Evolutionary conservation across 345 rosid genomes (phyloP).

Genomic region (Hibiscus syriacus): DNA sequence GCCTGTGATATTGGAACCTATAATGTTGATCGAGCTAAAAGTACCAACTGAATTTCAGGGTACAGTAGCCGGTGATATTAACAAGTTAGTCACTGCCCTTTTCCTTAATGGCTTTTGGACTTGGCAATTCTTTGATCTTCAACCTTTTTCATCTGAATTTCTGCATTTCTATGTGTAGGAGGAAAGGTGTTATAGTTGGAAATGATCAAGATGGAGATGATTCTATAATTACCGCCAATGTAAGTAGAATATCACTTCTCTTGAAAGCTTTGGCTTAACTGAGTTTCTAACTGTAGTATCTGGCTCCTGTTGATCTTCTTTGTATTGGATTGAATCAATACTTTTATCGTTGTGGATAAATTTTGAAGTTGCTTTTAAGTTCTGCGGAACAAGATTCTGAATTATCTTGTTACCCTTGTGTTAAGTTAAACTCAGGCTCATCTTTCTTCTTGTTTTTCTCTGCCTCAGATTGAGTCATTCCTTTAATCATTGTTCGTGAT

Average conservation of each 20-base stretch:
- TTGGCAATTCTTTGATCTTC: background rate
- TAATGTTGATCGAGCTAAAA: slow-evolving; percentile 94
- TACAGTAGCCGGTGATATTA: slow-evolving; percentile 87
- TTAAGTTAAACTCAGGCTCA: background rate
- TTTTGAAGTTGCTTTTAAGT: background rate
- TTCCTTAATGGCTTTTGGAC: background rate
- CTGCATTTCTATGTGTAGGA: slow-evolving; percentile 35
- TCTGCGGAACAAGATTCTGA: too few relatives aligned
- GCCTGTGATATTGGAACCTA: slow-evolving; percentile 91
- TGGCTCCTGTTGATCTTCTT: background rate
- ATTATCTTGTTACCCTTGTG: background rate
- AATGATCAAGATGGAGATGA: slow-evolving; percentile 98
- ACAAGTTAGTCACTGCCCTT: slow-evolving; percentile 53
- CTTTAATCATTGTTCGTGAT: background rate
- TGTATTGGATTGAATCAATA: background rate
- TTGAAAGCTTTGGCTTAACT: background rate
- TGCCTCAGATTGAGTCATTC: background rate
- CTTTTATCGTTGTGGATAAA: background rate
- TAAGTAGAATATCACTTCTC: slow-evolving; percentile 19
- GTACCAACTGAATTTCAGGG: slow-evolving; percentile 99
- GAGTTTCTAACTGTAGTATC: background rate
- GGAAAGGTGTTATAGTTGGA: slow-evolving; percentile 95
- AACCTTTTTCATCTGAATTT: background rate
- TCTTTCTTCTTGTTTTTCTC: background rate
- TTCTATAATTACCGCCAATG: slow-evolving; percentile 69